These are phyloP conservation scores for Phaeosphaeriaceae sp. DNA, from an alignment of 2,329 filamentous ascomycete species.

Conservation along the genomic window DNA sequence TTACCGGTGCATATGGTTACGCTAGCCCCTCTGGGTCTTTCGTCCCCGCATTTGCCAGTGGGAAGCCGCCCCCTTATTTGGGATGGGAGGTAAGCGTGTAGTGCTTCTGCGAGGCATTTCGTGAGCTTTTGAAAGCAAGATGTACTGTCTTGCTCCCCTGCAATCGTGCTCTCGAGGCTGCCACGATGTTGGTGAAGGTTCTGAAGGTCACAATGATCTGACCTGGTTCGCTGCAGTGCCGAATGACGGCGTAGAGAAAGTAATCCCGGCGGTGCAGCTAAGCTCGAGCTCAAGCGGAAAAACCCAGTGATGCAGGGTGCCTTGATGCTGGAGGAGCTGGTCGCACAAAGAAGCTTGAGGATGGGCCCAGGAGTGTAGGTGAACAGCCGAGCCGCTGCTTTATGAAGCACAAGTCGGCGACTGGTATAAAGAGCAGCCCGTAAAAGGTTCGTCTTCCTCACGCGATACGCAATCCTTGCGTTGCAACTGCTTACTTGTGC, in stretches of 20 bases:
- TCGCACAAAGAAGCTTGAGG: not conserved
- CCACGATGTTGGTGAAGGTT: not conserved
- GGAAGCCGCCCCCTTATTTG: no score
- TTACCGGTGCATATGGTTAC: no score
- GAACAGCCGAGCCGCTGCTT: not conserved
- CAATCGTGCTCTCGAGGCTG: not conserved
- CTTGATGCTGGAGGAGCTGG: not conserved
- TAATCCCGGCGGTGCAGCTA: not conserved
- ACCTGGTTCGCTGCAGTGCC: not conserved
- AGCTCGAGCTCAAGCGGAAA: not conserved
- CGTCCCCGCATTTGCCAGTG: no score
- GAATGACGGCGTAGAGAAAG: not conserved
- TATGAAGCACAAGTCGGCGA: slow-evolving; percentile 4
- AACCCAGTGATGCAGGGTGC: not conserved
- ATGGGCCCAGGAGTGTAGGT: not conserved
- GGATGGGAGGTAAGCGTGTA: not conserved
- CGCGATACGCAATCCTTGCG: no score
- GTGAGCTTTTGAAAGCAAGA: not conserved
- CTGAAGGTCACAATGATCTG: not conserved
- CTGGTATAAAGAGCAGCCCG: slow-evolving; percentile 9
- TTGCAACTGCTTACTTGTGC: not conserved
- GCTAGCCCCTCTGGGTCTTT: no score
- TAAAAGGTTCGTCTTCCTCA: slow-evolving; percentile 3
- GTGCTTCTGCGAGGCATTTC: not conserved
- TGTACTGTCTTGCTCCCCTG: not conserved